Evolutionary conservation across 2,329 filamentous ascomycete genomes (phyloP).

Genomic region (Botryotinia globosa): DNA sequence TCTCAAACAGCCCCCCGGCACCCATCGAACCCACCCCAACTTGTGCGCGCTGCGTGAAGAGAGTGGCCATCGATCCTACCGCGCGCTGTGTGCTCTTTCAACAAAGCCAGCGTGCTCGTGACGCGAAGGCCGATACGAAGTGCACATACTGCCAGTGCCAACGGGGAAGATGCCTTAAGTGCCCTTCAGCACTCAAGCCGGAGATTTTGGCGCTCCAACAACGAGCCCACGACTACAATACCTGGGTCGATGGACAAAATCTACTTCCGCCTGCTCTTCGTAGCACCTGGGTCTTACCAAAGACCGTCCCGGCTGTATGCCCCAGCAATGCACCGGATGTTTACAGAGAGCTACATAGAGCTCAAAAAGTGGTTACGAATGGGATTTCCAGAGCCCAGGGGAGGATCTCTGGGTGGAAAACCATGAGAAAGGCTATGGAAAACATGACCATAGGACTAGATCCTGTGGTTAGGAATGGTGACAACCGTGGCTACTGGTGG

Average conservation of each 20-base stretch:
- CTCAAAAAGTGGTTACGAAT: background rate
- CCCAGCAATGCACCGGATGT: background rate
- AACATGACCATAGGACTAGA: background rate
- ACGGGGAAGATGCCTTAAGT: background rate
- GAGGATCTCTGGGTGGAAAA: background rate
- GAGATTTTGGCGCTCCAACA: background rate
- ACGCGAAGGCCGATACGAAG: background rate
- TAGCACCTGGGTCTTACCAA: background rate
- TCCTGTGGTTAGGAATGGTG: background rate
- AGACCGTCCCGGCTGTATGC: background rate
- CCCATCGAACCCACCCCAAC: background rate
- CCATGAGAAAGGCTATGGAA: fast-evolving
- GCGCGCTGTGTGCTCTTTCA: background rate
- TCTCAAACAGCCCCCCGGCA: background rate
- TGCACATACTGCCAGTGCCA: background rate
- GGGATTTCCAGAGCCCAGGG: background rate
- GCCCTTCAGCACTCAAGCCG: background rate
- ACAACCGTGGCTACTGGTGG: background rate
- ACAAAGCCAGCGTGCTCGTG: background rate
- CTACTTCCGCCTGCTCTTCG: background rate
- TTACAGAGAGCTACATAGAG: background rate
- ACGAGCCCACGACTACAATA: background rate
- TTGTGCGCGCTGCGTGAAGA: background rate
- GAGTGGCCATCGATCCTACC: background rate
- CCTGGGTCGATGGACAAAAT: background rate